phyloP scores from a whole-genome alignment of 2,329 filamentous ascomycete species.

The Arthrobotrys iridis region DNA sequence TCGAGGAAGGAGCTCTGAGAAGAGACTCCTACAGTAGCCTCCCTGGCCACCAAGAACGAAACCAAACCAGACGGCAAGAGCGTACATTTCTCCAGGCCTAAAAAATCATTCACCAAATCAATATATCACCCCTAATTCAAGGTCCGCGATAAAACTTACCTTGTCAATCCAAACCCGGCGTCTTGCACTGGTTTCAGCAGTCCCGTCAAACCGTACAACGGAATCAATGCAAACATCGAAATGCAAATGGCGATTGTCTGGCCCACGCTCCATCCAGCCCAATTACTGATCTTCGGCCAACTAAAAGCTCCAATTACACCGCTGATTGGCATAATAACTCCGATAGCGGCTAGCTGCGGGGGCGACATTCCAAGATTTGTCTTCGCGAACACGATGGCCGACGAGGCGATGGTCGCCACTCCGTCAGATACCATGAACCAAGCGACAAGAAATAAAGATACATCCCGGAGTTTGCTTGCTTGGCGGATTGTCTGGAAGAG shows the following conservation, averaged over 20 bases:
- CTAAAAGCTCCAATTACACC: slow-evolving; percentile 89
- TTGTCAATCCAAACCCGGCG: slow-evolving; percentile 77
- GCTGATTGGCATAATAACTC: slow-evolving; percentile 84
- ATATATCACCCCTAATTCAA: neutral
- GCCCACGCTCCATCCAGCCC: slow-evolving; percentile 76
- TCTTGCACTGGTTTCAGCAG: slow-evolving; percentile 81
- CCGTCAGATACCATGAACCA: slow-evolving; percentile 97
- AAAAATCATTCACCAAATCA: neutral
- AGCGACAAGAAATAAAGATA: slow-evolving; percentile 80
- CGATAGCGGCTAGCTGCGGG: slow-evolving; percentile 88
- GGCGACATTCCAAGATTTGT: slow-evolving; percentile 88
- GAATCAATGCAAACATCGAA: slow-evolving; percentile 87
- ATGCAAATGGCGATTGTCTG: slow-evolving; percentile 95
- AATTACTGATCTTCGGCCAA: slow-evolving; percentile 81
- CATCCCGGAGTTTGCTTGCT: slow-evolving; percentile 76
- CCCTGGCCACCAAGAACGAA: slow-evolving; percentile 93
- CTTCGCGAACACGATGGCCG: slow-evolving; percentile 94
- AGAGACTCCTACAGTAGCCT: slow-evolving; percentile 90
- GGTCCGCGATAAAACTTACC: slow-evolving; percentile 1
- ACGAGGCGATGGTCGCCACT: slow-evolving; percentile 92
- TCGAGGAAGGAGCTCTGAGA: slow-evolving; percentile 90
- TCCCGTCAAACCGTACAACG: slow-evolving; percentile 86
- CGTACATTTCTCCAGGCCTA: slow-evolving; percentile 94
- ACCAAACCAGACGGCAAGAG: slow-evolving; percentile 87
- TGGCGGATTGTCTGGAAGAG: slow-evolving; percentile 81